phyloP scores from a whole-genome alignment of 2,329 filamentous ascomycete genomes.

The Coniella lustricola region DNA sequence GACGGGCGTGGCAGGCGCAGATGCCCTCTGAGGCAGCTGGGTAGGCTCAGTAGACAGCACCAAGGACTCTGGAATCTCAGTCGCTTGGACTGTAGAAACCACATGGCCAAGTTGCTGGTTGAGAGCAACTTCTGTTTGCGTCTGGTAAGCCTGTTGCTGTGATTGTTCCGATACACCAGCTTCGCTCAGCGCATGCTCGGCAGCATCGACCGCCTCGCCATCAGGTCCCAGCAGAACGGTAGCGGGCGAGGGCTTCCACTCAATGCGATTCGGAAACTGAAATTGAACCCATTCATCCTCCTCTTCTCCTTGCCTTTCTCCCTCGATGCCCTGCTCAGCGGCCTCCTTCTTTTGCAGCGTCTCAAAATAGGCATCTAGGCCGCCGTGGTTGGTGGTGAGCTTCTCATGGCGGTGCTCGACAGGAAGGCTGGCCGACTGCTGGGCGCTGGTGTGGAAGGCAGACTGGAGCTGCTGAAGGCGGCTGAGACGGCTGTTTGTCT shows the following conservation, averaged over 20 bases:
- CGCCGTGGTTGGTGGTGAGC: slow-evolving; percentile 44
- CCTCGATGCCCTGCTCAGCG: slow-evolving; percentile 39
- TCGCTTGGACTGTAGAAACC: slow-evolving; percentile 31
- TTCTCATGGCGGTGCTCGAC: slow-evolving; percentile 52
- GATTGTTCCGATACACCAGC: slow-evolving; percentile 34
- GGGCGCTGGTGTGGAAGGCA: slow-evolving; percentile 62
- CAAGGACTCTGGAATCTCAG: slow-evolving; percentile 33
- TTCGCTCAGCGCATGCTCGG: slow-evolving; percentile 20
- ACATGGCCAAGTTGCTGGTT: slow-evolving; percentile 63
- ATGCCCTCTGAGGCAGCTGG: slow-evolving; percentile 27
- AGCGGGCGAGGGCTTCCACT: slow-evolving; percentile 67
- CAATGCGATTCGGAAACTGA: slow-evolving; percentile 79
- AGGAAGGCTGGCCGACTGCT: slow-evolving; percentile 42
- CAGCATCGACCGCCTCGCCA: slow-evolving; percentile 27
- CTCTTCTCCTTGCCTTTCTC: slow-evolving; percentile 27
- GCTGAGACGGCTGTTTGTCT: slow-evolving; percentile 40
- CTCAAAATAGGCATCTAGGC: slow-evolving; percentile 85
- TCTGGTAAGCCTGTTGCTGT: slow-evolving; percentile 56
- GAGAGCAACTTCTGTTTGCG: slow-evolving; percentile 79
- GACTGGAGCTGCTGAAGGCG: slow-evolving; percentile 65
- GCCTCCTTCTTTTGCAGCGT: slow-evolving; percentile 72
- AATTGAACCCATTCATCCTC: slow-evolving; percentile 86
- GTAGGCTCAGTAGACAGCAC: slow-evolving; percentile 28
- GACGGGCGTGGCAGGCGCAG: slow-evolving; percentile 33
- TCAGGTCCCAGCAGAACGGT: slow-evolving; percentile 44